Conservation (phyloP, 2,329 filamentous ascomycete genomes). For the Grosmannia huntii region DNA sequence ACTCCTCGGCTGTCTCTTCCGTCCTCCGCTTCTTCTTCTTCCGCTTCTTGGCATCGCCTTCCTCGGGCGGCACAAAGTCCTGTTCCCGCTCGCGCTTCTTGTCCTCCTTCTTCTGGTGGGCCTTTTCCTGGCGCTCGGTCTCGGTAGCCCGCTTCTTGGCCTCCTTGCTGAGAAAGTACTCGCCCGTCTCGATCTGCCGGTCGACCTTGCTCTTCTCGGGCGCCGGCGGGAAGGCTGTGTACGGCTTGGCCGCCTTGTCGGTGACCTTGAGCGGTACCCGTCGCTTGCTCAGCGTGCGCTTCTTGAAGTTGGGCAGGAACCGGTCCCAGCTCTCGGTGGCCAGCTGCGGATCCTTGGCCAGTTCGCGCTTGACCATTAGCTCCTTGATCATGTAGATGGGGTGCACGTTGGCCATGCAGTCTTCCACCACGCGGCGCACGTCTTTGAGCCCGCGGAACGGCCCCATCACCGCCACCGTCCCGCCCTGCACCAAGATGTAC, state of each 20-base stretch:
- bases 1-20: neutral
- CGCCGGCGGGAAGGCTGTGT: conserved; percentile 93
- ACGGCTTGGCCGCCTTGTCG: conserved; percentile 87
- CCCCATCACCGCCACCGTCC: conserved; percentile 84
- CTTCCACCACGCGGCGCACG: conserved; percentile 75
- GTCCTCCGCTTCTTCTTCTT: conserved; percentile 35
- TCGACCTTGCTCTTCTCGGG: conserved; percentile 99
- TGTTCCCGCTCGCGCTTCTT: conserved; percentile 74
- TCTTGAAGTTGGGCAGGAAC: conserved; percentile 96
- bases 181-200: conserved; percentile 91
- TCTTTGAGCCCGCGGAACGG: conserved; percentile 90
- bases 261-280: conserved; percentile 71
- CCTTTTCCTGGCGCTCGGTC: conserved; percentile 71
- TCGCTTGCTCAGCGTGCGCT: conserved; percentile 74
- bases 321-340: conserved; percentile 87
- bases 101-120: conserved; percentile 77
- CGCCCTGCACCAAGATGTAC: conserved; percentile 92
- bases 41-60: conserved; percentile 52
- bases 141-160: conserved; percentile 75
- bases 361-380: conserved; percentile 72
- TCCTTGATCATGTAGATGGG: conserved; percentile 73
- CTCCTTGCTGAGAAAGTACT: conserved; percentile 90
- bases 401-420: conserved; percentile 95
- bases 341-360: conserved; percentile 69
- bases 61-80: conserved; percentile 79